phyloP scores from a whole-genome alignment of 805 yeast genomes.

The Tetrapisispora namnaoensis region DNA sequence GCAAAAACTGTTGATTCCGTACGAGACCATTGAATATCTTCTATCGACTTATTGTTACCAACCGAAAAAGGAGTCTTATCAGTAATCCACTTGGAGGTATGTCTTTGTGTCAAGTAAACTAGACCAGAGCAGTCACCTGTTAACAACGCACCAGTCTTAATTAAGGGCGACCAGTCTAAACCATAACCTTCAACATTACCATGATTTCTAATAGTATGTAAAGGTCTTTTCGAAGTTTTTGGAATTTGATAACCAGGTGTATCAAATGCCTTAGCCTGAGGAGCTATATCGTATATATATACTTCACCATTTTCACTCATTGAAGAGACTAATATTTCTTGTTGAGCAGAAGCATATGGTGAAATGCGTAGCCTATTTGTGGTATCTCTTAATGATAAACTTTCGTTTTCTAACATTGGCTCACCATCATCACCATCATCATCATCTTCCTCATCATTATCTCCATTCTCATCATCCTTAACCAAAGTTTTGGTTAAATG shows the following conservation, averaged over 20 bases:
- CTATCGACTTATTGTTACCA: constrained; percentile 67
- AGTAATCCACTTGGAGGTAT: constrained; percentile 72
- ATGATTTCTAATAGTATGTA: constrained; percentile 72
- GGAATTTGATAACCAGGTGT: constrained; percentile 79
- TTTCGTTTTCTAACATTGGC: constrained; percentile 81
- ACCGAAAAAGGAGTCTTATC: constrained; percentile 67
- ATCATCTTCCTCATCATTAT: constrained; percentile 62
- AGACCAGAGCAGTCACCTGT: constrained; percentile 88
- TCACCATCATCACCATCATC: constrained; percentile 65
- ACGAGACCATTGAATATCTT: constrained; percentile 94
- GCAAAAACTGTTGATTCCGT: constrained; percentile 91
- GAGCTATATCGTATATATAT: constrained; percentile 66
- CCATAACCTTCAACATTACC: constrained; percentile 98
- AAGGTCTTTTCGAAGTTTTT: constrained; percentile 66
- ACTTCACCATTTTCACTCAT: constrained; percentile 89
- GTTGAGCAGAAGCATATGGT: constrained; percentile 54
- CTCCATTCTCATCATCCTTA: constrained; percentile 71
- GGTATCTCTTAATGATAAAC: constrained; percentile 67
- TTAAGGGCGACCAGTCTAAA: constrained; percentile 89
- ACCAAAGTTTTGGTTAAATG: constrained; percentile 78
- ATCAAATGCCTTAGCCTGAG: constrained; percentile 76
- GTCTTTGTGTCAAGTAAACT: constrained; percentile 67
- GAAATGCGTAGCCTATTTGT: constrained; percentile 83
- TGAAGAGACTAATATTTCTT: constrained; percentile 79
- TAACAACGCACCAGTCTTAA: constrained; percentile 67